Conservation (phyloP, 1,139 yeast species). For the Meyerozyma carpophila region DNA sequence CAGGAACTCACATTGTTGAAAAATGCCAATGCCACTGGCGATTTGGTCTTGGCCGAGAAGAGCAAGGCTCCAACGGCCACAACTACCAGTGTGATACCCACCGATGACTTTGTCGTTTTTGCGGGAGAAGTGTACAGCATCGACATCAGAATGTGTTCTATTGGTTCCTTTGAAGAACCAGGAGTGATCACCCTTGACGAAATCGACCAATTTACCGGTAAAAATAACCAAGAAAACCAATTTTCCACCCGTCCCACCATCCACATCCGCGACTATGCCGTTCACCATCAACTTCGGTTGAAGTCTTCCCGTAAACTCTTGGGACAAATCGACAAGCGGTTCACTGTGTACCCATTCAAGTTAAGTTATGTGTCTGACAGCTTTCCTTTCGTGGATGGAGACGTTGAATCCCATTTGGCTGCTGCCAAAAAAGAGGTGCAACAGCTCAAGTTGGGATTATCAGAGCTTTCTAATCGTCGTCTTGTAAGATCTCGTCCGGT, state of each 20-base stretch:
- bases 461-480: slow-evolving; percentile 78
- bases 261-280: slow-evolving; percentile 80
- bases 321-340: slow-evolving; percentile 60
- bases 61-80: slow-evolving; percentile 3
- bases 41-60: neutral
- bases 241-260: slow-evolving; percentile 65
- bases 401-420: slow-evolving; percentile 29
- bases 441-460: slow-evolving; percentile 67
- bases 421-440: slow-evolving; percentile 48
- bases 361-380: slow-evolving; percentile 56
- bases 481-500: slow-evolving; percentile 73
- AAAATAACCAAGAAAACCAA: slow-evolving; percentile 46
- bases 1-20: slow-evolving; percentile 61
- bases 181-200: slow-evolving; percentile 67
- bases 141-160: slow-evolving; percentile 77
- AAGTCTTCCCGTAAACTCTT: slow-evolving; percentile 70
- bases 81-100: slow-evolving; percentile 50
- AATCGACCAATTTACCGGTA: slow-evolving; percentile 59
- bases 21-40: slow-evolving; percentile 24
- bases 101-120: slow-evolving; percentile 66
- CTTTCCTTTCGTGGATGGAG: slow-evolving; percentile 50
- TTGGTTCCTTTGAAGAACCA: slow-evolving; percentile 46
- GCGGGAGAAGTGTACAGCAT: slow-evolving; percentile 86
- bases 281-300: slow-evolving; percentile 69
- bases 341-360: slow-evolving; percentile 91